These are phyloP conservation scores for Pleodorina starrii DNA, from an alignment of 139 green algal genomes.

Conservation along the genomic window DNA sequence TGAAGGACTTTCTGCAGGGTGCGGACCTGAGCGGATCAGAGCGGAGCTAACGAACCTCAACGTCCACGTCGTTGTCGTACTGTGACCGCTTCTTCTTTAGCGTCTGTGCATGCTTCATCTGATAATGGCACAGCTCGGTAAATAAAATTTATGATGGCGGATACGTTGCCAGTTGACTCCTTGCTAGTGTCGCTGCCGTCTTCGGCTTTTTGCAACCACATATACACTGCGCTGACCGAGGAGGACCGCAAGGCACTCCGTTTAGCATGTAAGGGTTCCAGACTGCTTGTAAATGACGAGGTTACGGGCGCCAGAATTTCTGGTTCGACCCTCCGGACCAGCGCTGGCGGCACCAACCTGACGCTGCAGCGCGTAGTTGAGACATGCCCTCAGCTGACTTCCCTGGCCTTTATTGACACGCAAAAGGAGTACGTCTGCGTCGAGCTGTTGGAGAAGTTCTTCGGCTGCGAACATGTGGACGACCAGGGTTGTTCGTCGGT, in stretches of 20 bases:
- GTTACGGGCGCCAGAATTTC: not conserved
- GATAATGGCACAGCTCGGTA: no score
- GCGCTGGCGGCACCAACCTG: no score
- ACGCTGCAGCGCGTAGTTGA: not conserved
- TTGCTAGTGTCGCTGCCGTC: not conserved
- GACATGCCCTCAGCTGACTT: not conserved
- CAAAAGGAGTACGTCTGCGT: not conserved
- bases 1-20: no score
- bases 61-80: no score
- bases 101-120: no score
- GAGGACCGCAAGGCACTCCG: constrained; percentile 2
- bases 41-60: no score
- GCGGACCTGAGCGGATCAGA: no score
- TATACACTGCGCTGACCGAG: not conserved
- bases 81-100: no score
- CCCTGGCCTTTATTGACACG: not conserved
- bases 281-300: not conserved
- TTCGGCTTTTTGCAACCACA: not conserved
- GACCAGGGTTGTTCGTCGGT: not conserved
- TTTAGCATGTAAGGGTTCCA: not conserved
- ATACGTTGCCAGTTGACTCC: no score
- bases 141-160: no score
- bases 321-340: not conserved
- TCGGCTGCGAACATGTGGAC: not conserved
- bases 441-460: not conserved